Evolutionary conservation across 345 rosid genomes (phyloP).

Genomic region (Kernera saxatilis): DNA sequence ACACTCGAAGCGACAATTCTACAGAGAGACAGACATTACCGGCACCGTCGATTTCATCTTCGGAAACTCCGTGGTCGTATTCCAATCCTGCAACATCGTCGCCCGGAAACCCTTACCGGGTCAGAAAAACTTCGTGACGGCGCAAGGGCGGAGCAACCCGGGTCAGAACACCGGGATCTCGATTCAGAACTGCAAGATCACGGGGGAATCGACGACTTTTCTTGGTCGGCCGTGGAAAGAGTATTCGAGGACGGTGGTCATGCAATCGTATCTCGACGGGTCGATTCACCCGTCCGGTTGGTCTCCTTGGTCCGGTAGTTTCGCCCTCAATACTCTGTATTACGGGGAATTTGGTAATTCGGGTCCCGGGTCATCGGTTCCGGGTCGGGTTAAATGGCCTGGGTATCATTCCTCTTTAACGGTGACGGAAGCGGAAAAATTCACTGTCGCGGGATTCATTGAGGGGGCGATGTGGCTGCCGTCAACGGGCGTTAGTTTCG

Average conservation of each 20-base stretch:
- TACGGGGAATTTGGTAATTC: constrained; percentile 42
- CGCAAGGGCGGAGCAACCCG: constrained; percentile 55
- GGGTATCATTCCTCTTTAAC: constrained; percentile 38
- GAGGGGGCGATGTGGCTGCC: constrained; percentile 30
- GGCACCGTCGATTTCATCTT: constrained; percentile 69
- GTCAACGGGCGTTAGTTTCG: constrained; percentile 32
- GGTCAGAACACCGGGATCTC: constrained; percentile 54
- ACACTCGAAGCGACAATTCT: constrained; percentile 55
- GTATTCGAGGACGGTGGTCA: constrained; percentile 57
- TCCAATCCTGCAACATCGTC: constrained; percentile 51
- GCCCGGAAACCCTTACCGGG: constrained; percentile 40
- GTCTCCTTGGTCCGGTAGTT: constrained; percentile 36
- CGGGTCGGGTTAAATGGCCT: constrained; percentile 41
- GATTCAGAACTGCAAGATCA: constrained; percentile 46
- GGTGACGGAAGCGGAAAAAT: constrained; percentile 22
- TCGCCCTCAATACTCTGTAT: constrained; percentile 36
- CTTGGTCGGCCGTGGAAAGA: constrained; percentile 67
- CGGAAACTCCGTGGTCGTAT: constrained; percentile 56
- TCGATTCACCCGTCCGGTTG: constrained; percentile 51
- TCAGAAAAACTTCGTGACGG: constrained; percentile 52
- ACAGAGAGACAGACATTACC: constrained; percentile 38
- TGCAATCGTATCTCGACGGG: constrained; percentile 48
- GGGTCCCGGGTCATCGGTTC: constrained; percentile 49
- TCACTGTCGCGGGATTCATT: constrained; percentile 26
- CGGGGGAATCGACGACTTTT: constrained; percentile 40